Evolutionary conservation across 2,329 filamentous ascomycete genomes (phyloP).

Genomic region (Aspergillus sojae): DNA sequence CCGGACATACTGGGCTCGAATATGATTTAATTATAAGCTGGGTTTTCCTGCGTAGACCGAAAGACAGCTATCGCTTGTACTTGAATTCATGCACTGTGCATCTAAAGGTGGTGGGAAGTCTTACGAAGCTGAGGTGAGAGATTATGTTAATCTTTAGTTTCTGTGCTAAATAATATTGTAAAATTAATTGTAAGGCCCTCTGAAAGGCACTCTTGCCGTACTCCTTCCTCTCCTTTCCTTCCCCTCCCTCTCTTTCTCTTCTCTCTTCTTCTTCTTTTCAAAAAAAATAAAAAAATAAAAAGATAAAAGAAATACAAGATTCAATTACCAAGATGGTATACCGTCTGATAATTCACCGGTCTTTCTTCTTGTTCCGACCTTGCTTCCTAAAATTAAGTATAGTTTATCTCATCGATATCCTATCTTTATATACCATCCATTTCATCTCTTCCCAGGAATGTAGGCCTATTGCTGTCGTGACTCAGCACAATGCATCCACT

Average conservation of each 20-base stretch:
- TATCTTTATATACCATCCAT: not conserved
- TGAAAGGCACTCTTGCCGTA: not conserved
- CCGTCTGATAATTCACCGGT: not conserved
- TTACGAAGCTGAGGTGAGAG: not conserved
- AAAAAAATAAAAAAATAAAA: too few species aligned
- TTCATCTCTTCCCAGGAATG: not conserved
- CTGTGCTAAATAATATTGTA: not conserved
- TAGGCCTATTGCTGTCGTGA: not conserved
- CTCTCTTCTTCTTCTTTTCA: too few species aligned
- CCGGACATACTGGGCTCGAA: slow-evolving; percentile 34
- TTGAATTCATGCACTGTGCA: not conserved
- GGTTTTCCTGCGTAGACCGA: not conserved
- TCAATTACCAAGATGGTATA: not conserved
- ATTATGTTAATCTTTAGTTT: not conserved
- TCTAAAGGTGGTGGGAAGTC: not conserved
- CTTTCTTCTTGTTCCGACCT: too few species aligned
- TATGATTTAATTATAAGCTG: not conserved
- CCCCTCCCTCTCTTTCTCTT: too few species aligned
- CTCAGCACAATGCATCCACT: not conserved
- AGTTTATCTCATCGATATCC: too few species aligned
- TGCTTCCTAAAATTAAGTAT: too few species aligned
- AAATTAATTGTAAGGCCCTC: not conserved
- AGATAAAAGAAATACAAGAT: too few species aligned
- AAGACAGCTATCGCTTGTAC: not conserved
- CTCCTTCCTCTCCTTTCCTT: too few species aligned